Conservation (phyloP, 805 yeast species). For the Metschnikowia rubicola region DNA sequence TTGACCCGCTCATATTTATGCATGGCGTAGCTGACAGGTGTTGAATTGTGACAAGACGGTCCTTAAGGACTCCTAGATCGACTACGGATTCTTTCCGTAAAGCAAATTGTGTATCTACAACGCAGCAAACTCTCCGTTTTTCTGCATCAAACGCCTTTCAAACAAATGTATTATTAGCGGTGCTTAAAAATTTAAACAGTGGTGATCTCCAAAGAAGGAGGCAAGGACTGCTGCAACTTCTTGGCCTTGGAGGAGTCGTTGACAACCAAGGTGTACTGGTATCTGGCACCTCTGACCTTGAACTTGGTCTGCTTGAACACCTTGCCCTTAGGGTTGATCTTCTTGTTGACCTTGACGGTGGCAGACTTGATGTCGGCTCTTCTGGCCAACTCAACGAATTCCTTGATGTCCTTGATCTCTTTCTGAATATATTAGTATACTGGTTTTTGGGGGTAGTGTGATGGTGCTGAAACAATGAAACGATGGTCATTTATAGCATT, state of each 20-base stretch:
- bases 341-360: conserved; percentile 89
- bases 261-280: conserved; percentile 93
- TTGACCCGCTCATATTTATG: no score
- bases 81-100: no score
- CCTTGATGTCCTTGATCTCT: conserved; percentile 95
- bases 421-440: conserved; percentile 28
- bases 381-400: conserved; percentile 94
- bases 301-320: conserved; percentile 92
- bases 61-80: no score
- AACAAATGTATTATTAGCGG: conserved; percentile 11
- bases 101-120: no score
- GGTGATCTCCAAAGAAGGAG: conserved; percentile 82
- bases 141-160: neutral
- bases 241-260: conserved; percentile 95
- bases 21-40: no score
- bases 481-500: neutral
- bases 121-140: no score
- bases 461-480: neutral
- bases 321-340: conserved; percentile 78
- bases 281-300: conserved; percentile 95
- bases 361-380: conserved; percentile 93
- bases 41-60: no score
- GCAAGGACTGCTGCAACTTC: conserved; percentile 96
- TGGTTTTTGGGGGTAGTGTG: neutral
- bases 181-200: conserved; percentile 29